Evolutionary conservation across 306 rosid genomes (phyloP).

Genomic region (Rosa lucieae): DNA sequence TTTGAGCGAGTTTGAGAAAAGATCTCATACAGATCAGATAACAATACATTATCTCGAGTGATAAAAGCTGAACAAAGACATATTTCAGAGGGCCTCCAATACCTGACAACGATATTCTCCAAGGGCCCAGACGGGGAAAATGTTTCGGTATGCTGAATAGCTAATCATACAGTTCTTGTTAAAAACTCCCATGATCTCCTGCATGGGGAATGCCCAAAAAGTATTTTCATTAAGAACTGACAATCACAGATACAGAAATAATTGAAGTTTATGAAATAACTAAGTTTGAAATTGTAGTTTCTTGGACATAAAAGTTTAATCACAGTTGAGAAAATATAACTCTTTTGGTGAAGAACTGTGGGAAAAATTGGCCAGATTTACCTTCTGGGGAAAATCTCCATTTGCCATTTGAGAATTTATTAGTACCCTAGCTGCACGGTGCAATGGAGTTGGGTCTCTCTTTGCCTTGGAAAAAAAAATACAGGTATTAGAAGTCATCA

Average conservation of each 20-base stretch:
- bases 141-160: slow-evolving; percentile 40
- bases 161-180: slow-evolving; percentile 48
- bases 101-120: slow-evolving; percentile 33
- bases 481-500: not conserved
- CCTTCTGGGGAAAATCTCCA: slow-evolving; percentile 42
- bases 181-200: slow-evolving; percentile 47
- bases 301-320: not conserved
- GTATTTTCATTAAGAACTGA: not conserved
- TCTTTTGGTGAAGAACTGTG: not conserved
- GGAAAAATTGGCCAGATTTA: slow-evolving; percentile 6
- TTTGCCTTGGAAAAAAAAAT: slow-evolving; percentile 18
- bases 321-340: not conserved
- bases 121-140: slow-evolving; percentile 29
- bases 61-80: not conserved
- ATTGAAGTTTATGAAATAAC: not conserved
- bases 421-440: slow-evolving; percentile 29
- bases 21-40: not conserved
- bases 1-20: slow-evolving; percentile 3
- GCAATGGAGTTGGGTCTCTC: slow-evolving; percentile 38
- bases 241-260: not conserved
- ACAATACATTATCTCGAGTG: not conserved
- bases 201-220: not conserved
- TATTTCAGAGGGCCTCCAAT: slow-evolving; percentile 12
- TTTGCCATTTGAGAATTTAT: slow-evolving; percentile 34
- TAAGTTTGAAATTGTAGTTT: too few relatives aligned